phyloP scores from a whole-genome alignment of 83 land plant genomes.

The Isoetes engelmannii region DNA sequence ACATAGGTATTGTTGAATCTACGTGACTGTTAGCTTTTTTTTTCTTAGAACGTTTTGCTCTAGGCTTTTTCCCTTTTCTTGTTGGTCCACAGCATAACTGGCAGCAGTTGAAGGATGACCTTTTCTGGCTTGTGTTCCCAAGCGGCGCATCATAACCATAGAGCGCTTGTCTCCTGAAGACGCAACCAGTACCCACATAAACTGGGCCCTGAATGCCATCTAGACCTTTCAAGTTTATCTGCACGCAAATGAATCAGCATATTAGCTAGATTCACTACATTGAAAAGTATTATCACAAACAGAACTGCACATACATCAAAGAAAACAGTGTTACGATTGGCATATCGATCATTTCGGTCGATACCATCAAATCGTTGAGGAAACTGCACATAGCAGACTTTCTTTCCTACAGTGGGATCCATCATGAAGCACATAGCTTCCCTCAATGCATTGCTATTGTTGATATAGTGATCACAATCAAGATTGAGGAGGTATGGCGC shows the following conservation, averaged over 20 bases:
- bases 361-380: constrained; percentile 89
- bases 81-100: constrained; percentile 17
- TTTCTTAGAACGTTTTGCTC: constrained; percentile 5
- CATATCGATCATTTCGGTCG: constrained; percentile 73
- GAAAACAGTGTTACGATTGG: constrained; percentile 74
- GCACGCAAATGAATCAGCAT: neutral
- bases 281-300: too few species aligned
- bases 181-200: constrained; percentile 30
- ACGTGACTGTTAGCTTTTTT: constrained; percentile 7
- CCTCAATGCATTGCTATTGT: constrained; percentile 74
- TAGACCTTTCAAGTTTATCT: constrained; percentile 25
- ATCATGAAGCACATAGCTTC: constrained; percentile 88
- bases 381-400: constrained; percentile 80
- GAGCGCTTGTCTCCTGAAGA: constrained; percentile 20
- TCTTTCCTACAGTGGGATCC: constrained; percentile 78
- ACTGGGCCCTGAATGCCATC: constrained; percentile 28
- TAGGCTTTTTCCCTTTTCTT: constrained; percentile 15
- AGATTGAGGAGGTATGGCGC: constrained; percentile 69
- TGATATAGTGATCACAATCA: constrained; percentile 82
- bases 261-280: too few species aligned
- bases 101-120: neutral
- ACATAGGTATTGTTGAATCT: constrained; percentile 24
- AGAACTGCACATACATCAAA: constrained; percentile 55
- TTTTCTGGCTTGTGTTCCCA: neutral
- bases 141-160: constrained; percentile 14